Evolutionary conservation across 2,329 filamentous ascomycete genomes (phyloP).

Genomic region (Akanthomyces uredinophilus): DNA sequence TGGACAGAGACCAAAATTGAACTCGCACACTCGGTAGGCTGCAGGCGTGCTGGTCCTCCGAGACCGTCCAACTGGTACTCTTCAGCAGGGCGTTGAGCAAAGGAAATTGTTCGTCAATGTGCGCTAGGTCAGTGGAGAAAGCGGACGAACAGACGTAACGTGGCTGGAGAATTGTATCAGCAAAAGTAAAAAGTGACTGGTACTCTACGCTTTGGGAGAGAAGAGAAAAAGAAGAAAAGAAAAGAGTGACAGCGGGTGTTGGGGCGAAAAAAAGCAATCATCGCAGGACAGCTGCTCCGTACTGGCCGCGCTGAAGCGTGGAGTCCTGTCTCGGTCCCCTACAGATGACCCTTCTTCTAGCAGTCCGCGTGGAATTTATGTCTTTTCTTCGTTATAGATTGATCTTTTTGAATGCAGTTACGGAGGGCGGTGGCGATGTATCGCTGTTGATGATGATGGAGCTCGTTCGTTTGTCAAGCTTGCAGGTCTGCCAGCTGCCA

Average conservation of each 20-base stretch:
- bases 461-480: neutral
- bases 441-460: neutral
- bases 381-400: conserved; percentile 1
- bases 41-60: neutral
- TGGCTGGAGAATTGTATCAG: neutral
- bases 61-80: neutral
- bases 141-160: conserved; percentile 11
- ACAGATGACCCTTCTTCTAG: neutral
- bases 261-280: neutral
- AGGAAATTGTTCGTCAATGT: conserved; percentile 46
- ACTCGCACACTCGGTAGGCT: neutral
- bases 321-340: neutral
- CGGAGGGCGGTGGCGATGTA: neutral
- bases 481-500: neutral
- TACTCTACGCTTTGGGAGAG: neutral
- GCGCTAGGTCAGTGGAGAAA: conserved; percentile 1
- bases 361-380: neutral
- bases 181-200: conserved; percentile 5
- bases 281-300: too few relatives aligned
- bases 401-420: neutral
- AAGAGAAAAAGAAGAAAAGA: neutral
- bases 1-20: conserved; percentile 4
- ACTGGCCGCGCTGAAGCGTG: neutral
- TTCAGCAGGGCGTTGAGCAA: conserved; percentile 86
- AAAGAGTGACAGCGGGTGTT: neutral